These are phyloP conservation scores for Nicotiana noctiflora DNA, from an alignment of 257 asterid genomes.

Conservation along the genomic window DNA sequence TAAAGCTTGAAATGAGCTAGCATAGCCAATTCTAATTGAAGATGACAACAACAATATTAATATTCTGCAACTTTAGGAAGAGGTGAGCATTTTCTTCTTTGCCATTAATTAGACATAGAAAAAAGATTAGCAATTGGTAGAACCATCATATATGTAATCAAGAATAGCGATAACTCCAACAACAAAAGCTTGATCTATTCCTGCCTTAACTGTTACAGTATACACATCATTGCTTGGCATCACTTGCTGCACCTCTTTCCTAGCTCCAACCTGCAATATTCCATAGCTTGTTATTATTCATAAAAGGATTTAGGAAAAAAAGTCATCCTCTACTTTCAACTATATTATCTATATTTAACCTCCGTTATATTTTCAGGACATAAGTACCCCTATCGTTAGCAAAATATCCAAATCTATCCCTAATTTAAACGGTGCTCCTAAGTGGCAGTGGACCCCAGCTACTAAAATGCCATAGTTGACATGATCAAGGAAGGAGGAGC, in stretches of 20 bases:
- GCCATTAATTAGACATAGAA: background rate
- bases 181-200: slow-evolving; percentile 80
- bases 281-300: background rate
- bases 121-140: slow-evolving; percentile 48
- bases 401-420: too few relatives aligned
- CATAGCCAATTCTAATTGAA: background rate
- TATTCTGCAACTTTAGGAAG: background rate
- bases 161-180: slow-evolving; percentile 81
- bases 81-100: background rate
- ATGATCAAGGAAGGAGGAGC: background rate
- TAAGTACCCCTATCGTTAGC: too few relatives aligned
- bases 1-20: background rate
- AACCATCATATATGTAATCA: slow-evolving; percentile 80
- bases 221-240: slow-evolving; percentile 56
- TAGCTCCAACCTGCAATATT: slow-evolving; percentile 50
- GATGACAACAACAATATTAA: background rate
- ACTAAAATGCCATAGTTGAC: too few relatives aligned
- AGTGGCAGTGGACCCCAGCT: too few relatives aligned
- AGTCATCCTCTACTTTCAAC: too few relatives aligned
- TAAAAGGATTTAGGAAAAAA: background rate
- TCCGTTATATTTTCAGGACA: too few relatives aligned
- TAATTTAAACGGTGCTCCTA: too few relatives aligned
- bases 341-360: too few relatives aligned
- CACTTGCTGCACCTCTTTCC: slow-evolving; percentile 35
- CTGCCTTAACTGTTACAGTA: slow-evolving; percentile 57